phyloP scores from a whole-genome alignment of 352 stramenopile genomes.

The Globisporangium takayamanum region DNA sequence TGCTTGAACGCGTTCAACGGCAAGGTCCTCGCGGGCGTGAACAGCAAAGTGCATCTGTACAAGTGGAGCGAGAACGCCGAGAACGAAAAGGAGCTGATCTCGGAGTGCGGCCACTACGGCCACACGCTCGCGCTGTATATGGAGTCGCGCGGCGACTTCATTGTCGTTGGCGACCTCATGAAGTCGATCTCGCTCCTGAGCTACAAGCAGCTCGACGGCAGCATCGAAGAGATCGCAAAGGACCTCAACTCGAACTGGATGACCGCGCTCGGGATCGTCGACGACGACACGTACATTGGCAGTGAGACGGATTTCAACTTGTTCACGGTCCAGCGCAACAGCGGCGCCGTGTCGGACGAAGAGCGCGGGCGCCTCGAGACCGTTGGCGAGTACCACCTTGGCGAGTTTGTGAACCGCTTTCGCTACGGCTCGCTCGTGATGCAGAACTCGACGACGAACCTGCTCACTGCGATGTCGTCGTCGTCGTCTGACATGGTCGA shows the following conservation, averaged over 20 bases:
- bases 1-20: slow-evolving; percentile 93
- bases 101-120: slow-evolving; percentile 92
- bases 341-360: slow-evolving; percentile 89
- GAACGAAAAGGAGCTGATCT: slow-evolving; percentile 86
- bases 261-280: slow-evolving; percentile 91
- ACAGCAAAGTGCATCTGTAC: slow-evolving; percentile 93
- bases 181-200: slow-evolving; percentile 94
- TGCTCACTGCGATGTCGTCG: not conserved
- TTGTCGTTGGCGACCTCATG: slow-evolving; percentile 96
- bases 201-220: slow-evolving; percentile 90
- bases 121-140: slow-evolving; percentile 95
- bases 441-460: slow-evolving; percentile 51
- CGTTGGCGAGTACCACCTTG: slow-evolving; percentile 92
- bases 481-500: slow-evolving; percentile 46
- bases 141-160: slow-evolving; percentile 91
- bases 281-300: slow-evolving; percentile 94
- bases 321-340: slow-evolving; percentile 93
- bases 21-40: slow-evolving; percentile 91
- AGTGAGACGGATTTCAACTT: slow-evolving; percentile 95
- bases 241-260: slow-evolving; percentile 97
- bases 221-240: slow-evolving; percentile 93
- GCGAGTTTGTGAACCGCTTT: slow-evolving; percentile 96
- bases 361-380: slow-evolving; percentile 90
- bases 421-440: slow-evolving; percentile 93
- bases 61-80: slow-evolving; percentile 88